Percentiles rank a stretch among this genome's conserved stretches.
Conservation (phyloP, 257 asterid species). For the Plantago elongata region DNA sequence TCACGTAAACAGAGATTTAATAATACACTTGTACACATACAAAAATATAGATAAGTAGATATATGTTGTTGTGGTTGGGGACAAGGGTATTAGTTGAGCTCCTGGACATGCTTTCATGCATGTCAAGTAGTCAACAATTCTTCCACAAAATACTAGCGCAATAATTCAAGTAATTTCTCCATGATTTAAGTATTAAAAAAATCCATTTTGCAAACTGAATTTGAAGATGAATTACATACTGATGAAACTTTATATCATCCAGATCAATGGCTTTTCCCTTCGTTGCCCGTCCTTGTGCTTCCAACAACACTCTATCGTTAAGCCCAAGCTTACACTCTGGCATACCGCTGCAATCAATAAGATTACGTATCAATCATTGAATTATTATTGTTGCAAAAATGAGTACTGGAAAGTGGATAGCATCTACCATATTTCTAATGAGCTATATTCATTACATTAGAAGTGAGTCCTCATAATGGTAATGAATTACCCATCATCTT, state of each 20-base stretch:
- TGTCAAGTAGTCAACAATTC: too few relatives aligned
- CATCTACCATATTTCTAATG: too few relatives aligned
- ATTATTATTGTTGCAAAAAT: not conserved
- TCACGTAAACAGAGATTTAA: not conserved
- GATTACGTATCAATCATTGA: constrained; percentile 15
- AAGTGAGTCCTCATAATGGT: too few relatives aligned
- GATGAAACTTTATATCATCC: constrained; percentile 98
- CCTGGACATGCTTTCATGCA: not conserved
- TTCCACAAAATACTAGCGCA: not conserved
- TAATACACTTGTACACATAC: not conserved
- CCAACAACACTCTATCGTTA: constrained; percentile 91
- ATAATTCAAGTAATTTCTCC: not conserved
- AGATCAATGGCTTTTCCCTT: constrained; percentile 99
- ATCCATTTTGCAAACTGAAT: constrained; percentile 8
- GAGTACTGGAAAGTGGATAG: not conserved
- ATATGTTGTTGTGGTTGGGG: too few relatives aligned
- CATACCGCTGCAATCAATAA: constrained; percentile 80
- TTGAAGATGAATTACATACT: constrained; percentile 45
- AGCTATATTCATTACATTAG: too few relatives aligned
- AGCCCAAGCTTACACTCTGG: constrained; percentile 99
- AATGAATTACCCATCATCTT: too few relatives aligned
- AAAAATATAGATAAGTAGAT: not conserved
- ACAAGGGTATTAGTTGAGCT: too few relatives aligned
- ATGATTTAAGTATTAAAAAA: constrained; percentile 6
- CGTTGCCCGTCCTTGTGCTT: constrained; percentile 90